Conservation (phyloP, 306 rosid genomes). For the Gynostemma pentaphyllum region DNA sequence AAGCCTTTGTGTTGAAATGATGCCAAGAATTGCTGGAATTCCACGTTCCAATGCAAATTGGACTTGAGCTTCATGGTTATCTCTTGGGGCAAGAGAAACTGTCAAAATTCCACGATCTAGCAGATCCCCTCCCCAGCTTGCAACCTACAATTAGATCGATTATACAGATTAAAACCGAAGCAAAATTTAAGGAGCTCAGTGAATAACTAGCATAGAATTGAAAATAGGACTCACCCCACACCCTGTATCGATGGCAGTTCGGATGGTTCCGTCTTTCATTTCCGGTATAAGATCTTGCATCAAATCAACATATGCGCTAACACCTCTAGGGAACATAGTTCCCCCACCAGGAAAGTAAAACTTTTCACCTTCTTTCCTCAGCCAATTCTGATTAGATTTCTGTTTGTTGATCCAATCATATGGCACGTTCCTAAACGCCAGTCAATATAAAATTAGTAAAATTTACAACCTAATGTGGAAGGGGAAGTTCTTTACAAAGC, state of each 20-base stretch:
- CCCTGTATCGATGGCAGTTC: slow-evolving; percentile 97
- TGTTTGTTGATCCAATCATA: slow-evolving; percentile 94
- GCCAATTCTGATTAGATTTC: slow-evolving; percentile 95
- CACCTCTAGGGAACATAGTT: slow-evolving; percentile 95
- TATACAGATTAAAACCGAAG: slow-evolving; percentile 6
- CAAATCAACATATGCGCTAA: slow-evolving; percentile 73
- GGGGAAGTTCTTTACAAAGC: neutral
- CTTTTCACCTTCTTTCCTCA: slow-evolving; percentile 90
- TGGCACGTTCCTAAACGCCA: slow-evolving; percentile 75
- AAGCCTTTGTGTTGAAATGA: slow-evolving; percentile 92
- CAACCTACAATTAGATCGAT: slow-evolving; percentile 50
- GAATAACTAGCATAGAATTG: neutral
- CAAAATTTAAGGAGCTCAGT: neutral
- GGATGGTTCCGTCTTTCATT: slow-evolving; percentile 80
- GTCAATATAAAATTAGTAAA: slow-evolving; percentile 9
- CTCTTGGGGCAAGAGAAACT: slow-evolving; percentile 95
- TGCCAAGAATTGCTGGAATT: slow-evolving; percentile 93
- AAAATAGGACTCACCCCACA: slow-evolving; percentile 78
- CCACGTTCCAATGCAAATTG: slow-evolving; percentile 98
- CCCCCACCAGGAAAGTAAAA: slow-evolving; percentile 99
- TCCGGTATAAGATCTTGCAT: slow-evolving; percentile 93
- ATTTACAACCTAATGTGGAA: neutral
- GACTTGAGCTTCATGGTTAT: slow-evolving; percentile 99
- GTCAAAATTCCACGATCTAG: slow-evolving; percentile 85
- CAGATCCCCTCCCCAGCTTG: slow-evolving; percentile 99